Evolutionary conservation across 352 stramenopile genomes (phyloP).

Genomic region (Phytophthora pistaciae): DNA sequence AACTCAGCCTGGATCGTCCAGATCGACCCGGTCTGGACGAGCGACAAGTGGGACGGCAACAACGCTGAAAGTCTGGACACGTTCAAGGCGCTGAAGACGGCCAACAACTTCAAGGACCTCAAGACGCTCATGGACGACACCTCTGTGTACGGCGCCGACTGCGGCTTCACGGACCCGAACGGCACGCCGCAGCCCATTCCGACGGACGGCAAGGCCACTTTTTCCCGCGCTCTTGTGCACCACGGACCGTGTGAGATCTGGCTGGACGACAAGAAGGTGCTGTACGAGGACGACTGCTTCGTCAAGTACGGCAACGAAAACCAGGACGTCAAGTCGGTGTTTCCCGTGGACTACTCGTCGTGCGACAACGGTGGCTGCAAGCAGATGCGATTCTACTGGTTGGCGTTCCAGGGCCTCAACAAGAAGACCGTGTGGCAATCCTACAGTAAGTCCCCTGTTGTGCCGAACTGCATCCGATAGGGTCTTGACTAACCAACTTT

Average conservation of each 20-base stretch:
- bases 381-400: constrained; percentile 36
- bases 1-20: constrained; percentile 33
- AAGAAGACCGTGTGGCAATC: constrained; percentile 39
- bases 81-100: constrained; percentile 19
- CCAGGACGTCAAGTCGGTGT: constrained; percentile 34
- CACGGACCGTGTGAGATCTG: constrained; percentile 35
- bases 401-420: constrained; percentile 37
- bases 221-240: constrained; percentile 26
- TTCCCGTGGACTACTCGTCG: constrained; percentile 44
- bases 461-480: too few species aligned
- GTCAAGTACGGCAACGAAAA: constrained; percentile 31
- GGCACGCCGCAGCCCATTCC: constrained; percentile 25
- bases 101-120: constrained; percentile 27
- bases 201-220: constrained; percentile 27
- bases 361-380: constrained; percentile 15
- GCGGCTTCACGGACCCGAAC: constrained; percentile 31
- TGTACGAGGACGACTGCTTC: constrained; percentile 41
- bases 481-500: background rate
- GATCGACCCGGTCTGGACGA: constrained; percentile 28
- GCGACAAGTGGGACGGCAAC: constrained; percentile 29
- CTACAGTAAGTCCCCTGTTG: constrained; percentile 27
- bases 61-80: constrained; percentile 9
- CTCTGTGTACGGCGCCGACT: constrained; percentile 28
- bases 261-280: constrained; percentile 34
- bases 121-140: constrained; percentile 36